Conservation (phyloP, 2,329 filamentous ascomycete species). For the Paecilomyces sp. region DNA sequence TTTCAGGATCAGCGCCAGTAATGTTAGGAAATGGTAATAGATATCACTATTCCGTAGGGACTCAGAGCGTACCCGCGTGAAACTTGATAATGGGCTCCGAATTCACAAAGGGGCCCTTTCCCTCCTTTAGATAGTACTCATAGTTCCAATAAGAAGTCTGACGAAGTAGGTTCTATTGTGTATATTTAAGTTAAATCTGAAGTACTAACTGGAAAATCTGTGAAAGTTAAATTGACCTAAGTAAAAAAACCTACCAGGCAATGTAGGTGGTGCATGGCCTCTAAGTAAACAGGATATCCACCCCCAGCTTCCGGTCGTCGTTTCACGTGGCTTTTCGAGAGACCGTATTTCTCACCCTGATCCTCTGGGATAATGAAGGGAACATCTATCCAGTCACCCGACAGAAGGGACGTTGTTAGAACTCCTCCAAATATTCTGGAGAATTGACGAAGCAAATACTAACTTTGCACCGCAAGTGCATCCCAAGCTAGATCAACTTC, state of each 20-base stretch:
- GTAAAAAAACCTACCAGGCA: not conserved
- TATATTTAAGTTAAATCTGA: too few species aligned
- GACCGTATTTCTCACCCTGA: not conserved
- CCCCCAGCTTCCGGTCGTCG: not conserved
- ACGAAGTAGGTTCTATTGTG: not conserved
- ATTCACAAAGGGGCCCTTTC: not conserved
- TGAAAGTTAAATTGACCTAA: too few species aligned
- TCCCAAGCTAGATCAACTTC: not conserved
- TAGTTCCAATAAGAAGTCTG: not conserved
- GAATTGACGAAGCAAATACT: not conserved
- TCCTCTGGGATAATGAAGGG: not conserved
- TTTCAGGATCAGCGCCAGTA: too few species aligned
- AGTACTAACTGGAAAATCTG: too few species aligned
- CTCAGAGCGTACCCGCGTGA: not conserved
- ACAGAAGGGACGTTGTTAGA: not conserved
- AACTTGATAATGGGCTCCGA: not conserved
- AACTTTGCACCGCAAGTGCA: not conserved
- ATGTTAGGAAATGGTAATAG: too few species aligned
- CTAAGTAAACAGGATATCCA: not conserved
- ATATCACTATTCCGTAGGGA: too few species aligned
- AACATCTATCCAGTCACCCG: not conserved
- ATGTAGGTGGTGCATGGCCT: not conserved
- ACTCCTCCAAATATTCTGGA: not conserved
- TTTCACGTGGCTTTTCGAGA: not conserved
- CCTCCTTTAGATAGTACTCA: not conserved